Evolutionary conservation across 2,329 filamentous ascomycete genomes (phyloP), one percentile per base, ranked within the genome.

Genomic region (Sarocladiaceae sp.): DNA sequence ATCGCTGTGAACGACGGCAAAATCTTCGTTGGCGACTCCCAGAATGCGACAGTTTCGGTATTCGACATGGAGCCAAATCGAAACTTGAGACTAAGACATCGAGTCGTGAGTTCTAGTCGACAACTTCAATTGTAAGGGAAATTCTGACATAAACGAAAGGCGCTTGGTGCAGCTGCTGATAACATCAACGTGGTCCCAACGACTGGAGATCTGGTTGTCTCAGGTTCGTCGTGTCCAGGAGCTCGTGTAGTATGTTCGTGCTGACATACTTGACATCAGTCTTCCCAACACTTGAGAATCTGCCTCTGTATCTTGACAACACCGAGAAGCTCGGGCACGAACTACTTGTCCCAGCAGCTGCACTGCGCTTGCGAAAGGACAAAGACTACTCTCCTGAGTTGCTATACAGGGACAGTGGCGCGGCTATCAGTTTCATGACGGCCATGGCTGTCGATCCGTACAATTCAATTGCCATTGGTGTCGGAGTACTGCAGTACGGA

Each of bases 141-240:
- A n/a, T n/a, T n/a, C 25, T 46, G 25, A 26, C 25, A 12, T 33
- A 10, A 28, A 25, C 15, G 5, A 20, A 33, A 48, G 44, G 26
- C 28, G 31, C 44, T 48, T 22, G 44, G 44, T 31, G 44, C 44
- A 20, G 26, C 44, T 11, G 44, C 44, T 31, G 44, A 48, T 17
- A 48, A 48, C 26, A 48, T 48, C 44, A 48, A 48, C 26, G 44
- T 48, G 15, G 33, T 48, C 26, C 44, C 44, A 29, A 48, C 26
- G 4, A 48, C 25, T 4, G 44, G 44, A 6, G 44, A 48, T 33
- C 44, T 48, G 17, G 44, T 48, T 17, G 44, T 33, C 25, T 25
- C 44, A 48, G 44, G 44, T 48, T 4, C 25, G 44, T 33, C 29
- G 15, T 33, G 15, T 33, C 29, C 29, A 8, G 29, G 15, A 10